phyloP scores from a whole-genome alignment of 2,329 filamentous ascomycete species.

The Peltaster fructicola region DNA sequence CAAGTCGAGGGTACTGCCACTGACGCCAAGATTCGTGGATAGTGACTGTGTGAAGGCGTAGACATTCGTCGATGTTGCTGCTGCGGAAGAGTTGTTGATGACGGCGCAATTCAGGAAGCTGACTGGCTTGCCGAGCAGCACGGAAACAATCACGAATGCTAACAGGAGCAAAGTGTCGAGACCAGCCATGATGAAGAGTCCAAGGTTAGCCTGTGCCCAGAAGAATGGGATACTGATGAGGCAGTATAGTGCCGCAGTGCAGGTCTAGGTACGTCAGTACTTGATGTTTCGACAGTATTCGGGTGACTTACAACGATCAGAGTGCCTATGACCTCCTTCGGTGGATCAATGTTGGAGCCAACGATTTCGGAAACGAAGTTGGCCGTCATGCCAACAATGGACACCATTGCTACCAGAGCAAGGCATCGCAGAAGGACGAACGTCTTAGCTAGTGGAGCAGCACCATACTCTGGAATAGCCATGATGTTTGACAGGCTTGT shows the following conservation, averaged over 20 bases:
- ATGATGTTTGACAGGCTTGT: constrained; percentile 15
- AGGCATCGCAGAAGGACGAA: constrained; percentile 58
- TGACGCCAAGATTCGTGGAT: constrained; percentile 32
- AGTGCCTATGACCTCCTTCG: constrained; percentile 58
- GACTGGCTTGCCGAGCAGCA: constrained; percentile 63
- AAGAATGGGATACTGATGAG: constrained; percentile 54
- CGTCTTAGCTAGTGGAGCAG: constrained; percentile 50
- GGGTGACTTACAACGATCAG: constrained; percentile 54
- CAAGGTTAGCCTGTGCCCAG: constrained; percentile 59
- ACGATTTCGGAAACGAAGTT: constrained; percentile 72
- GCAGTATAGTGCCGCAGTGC: constrained; percentile 62
- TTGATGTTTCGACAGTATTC: constrained; percentile 5
- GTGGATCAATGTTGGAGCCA: constrained; percentile 43
- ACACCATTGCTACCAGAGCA: constrained; percentile 53
- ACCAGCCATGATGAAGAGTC: constrained; percentile 53
- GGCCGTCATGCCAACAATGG: constrained; percentile 61
- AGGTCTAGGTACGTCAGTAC: constrained; percentile 37
- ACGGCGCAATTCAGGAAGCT: constrained; percentile 57
- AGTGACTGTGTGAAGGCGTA: constrained; percentile 38
- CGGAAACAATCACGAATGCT: constrained; percentile 59
- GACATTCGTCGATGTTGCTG: constrained; percentile 27
- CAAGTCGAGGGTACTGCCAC: constrained; percentile 33
- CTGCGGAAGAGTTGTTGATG: constrained; percentile 29
- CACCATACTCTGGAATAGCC: constrained; percentile 45
- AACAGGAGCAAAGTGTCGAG: constrained; percentile 55